Percentiles rank a stretch among this genome's conserved stretches.
These are phyloP conservation scores for Bacterosira constricta DNA, from an alignment of 108 stramenopile genomes.

Conservation along the genomic window DNA sequence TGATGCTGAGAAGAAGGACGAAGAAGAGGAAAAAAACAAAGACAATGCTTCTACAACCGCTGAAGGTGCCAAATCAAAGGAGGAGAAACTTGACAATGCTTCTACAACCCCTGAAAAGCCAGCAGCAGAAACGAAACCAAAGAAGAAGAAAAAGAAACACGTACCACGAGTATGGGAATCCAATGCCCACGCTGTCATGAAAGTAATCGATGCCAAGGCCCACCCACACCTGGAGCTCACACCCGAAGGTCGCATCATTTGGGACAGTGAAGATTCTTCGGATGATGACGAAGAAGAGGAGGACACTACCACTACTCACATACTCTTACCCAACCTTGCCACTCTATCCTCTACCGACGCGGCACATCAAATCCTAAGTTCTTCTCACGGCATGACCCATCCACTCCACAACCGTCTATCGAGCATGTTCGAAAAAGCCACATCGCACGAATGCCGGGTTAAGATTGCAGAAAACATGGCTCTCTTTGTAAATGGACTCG, in stretches of 20 bases:
- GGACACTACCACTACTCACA: slow-evolving; percentile 7
- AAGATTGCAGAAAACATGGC: slow-evolving; percentile 79
- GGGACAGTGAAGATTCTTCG: neutral
- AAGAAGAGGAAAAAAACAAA: neutral
- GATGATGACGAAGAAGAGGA: slow-evolving; percentile 26
- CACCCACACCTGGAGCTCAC: slow-evolving; percentile 6
- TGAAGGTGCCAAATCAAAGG: slow-evolving; percentile 1
- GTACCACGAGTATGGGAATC: slow-evolving; percentile 40
- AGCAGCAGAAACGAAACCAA: slow-evolving; percentile 4
- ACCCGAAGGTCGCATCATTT: neutral
- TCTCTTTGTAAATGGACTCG: slow-evolving; percentile 78
- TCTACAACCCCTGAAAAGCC: slow-evolving; percentile 4
- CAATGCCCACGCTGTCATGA: slow-evolving; percentile 31
- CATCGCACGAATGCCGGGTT: slow-evolving; percentile 74
- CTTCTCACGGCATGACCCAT: slow-evolving; percentile 15
- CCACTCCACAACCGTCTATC: slow-evolving; percentile 40
- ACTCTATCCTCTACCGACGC: slow-evolving; percentile 25
- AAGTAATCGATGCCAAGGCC: slow-evolving; percentile 27
- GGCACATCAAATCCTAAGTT: slow-evolving; percentile 20
- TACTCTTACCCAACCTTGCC: slow-evolving; percentile 38
- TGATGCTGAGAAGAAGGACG: neutral
- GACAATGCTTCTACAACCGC: neutral
- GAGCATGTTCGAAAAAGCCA: slow-evolving; percentile 68
- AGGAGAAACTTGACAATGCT: slow-evolving; percentile 5
- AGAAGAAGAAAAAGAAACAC: slow-evolving; percentile 22